phyloP scores from a whole-genome alignment of 78 protist species.

The Dictyostelium brefeldianum region DNA sequence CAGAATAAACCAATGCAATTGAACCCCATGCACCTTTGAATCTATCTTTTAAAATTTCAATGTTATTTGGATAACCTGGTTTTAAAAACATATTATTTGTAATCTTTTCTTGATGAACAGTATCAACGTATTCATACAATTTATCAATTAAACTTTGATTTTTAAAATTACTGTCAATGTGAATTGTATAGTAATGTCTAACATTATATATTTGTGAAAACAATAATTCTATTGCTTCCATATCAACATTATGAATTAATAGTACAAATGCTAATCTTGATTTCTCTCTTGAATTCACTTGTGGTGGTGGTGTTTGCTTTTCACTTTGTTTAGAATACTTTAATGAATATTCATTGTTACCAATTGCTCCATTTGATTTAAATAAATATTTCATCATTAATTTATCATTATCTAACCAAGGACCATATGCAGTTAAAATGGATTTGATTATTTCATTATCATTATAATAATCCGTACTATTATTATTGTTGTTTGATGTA shows the following conservation, averaged over 20 bases:
- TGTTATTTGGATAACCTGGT: background rate
- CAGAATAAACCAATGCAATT: conserved; percentile 40
- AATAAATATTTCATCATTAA: background rate
- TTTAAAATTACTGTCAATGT: conserved; percentile 20
- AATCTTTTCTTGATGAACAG: background rate
- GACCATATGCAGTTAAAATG: conserved; percentile 7
- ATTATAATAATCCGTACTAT: too few relatives aligned
- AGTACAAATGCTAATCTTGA: conserved; percentile 32
- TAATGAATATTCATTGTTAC: background rate
- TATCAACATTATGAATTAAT: background rate
- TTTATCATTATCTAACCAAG: conserved; percentile 23
- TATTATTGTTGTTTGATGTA: background rate
- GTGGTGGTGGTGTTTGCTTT: background rate
- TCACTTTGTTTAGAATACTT: background rate
- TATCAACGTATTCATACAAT: background rate
- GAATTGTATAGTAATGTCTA: conserved; percentile 47
- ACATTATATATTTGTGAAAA: conserved; percentile 14
- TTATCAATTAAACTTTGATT: background rate
- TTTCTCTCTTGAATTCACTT: background rate
- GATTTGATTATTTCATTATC: background rate
- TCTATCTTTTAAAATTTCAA: background rate
- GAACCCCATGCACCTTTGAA: conserved; percentile 55
- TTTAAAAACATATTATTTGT: background rate
- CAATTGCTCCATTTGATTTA: background rate
- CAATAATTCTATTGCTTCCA: background rate